These are phyloP conservation scores for Phytophthora sp. DNA, from an alignment of 352 stramenopile species.

Conservation along the genomic window DNA sequence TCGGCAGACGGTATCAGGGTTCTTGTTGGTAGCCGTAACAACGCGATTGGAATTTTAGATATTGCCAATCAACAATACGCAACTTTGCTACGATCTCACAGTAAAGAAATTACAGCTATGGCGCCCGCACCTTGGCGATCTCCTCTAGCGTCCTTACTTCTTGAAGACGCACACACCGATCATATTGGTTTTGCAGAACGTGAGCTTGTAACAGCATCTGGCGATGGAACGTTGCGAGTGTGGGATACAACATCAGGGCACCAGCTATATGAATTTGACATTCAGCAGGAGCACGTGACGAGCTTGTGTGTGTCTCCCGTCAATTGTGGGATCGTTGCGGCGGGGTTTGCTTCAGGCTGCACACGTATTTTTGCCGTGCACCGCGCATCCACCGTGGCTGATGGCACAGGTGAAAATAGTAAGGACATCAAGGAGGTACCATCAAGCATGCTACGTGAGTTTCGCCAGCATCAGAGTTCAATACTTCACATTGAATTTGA, in stretches of 20 bases:
- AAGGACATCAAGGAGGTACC: slow-evolving; percentile 1
- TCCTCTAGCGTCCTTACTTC: slow-evolving; percentile 24
- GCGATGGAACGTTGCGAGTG: slow-evolving; percentile 85
- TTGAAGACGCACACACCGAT: slow-evolving; percentile 9
- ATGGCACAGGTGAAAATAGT: background rate
- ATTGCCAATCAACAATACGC: slow-evolving; percentile 84
- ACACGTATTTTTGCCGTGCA: slow-evolving; percentile 88
- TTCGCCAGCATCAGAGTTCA: slow-evolving; percentile 84
- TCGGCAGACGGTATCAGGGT: slow-evolving; percentile 84
- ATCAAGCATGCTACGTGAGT: slow-evolving; percentile 64
- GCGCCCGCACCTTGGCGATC: slow-evolving; percentile 28
- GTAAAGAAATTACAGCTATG: slow-evolving; percentile 49
- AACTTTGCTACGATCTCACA: slow-evolving; percentile 84
- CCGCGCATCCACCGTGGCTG: background rate
- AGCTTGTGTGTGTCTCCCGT: slow-evolving; percentile 57
- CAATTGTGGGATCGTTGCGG: slow-evolving; percentile 52
- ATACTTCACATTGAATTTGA: slow-evolving; percentile 68
- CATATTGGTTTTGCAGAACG: slow-evolving; percentile 2
- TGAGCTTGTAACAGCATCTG: slow-evolving; percentile 68
- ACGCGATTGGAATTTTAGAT: slow-evolving; percentile 87
- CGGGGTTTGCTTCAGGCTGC: slow-evolving; percentile 81
- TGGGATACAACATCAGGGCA: slow-evolving; percentile 71
- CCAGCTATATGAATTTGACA: slow-evolving; percentile 88
- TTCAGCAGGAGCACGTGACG: slow-evolving; percentile 67
- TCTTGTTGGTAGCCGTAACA: slow-evolving; percentile 70